Conservation (phyloP, 805 yeast genomes). For the Starmerella potacharoeniae region DNA sequence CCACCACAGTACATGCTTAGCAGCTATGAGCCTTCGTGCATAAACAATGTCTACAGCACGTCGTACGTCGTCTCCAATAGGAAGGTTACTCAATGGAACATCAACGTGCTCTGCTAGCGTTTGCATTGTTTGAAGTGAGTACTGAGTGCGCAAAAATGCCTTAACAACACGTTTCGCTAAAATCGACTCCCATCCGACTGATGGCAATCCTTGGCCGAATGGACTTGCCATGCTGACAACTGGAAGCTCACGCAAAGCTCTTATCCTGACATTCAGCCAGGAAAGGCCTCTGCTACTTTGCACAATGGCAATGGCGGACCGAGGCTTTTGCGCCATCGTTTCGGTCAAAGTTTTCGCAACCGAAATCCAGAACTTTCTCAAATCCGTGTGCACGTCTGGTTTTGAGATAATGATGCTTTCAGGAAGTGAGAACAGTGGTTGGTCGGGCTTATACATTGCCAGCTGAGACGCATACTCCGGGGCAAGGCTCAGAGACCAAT, state of each 20-base stretch:
- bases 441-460: constrained; percentile 8
- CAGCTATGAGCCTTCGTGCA: constrained; percentile 59
- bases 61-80: constrained; percentile 55
- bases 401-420: constrained; percentile 44
- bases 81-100: constrained; percentile 78
- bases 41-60: constrained; percentile 76
- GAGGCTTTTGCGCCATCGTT: constrained; percentile 48
- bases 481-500: constrained; percentile 10
- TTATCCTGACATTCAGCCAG: constrained; percentile 29
- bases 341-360: constrained; percentile 44
- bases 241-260: constrained; percentile 15
- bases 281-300: constrained; percentile 49
- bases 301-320: constrained; percentile 53
- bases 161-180: constrained; percentile 54
- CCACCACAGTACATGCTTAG: constrained; percentile 86
- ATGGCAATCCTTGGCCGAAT: constrained; percentile 6
- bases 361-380: constrained; percentile 44
- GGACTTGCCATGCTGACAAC: constrained; percentile 1
- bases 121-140: constrained; percentile 58
- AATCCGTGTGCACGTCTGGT: constrained; percentile 37
- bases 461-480: constrained; percentile 13
- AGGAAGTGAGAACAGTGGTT: constrained; percentile 40
- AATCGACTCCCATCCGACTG: constrained; percentile 29
- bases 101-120: constrained; percentile 59
- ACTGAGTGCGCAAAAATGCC: constrained; percentile 60